Base-by-base conservation (phyloP, 306 rosid genomes). In the Oemleria cerasiformis region DNA sequence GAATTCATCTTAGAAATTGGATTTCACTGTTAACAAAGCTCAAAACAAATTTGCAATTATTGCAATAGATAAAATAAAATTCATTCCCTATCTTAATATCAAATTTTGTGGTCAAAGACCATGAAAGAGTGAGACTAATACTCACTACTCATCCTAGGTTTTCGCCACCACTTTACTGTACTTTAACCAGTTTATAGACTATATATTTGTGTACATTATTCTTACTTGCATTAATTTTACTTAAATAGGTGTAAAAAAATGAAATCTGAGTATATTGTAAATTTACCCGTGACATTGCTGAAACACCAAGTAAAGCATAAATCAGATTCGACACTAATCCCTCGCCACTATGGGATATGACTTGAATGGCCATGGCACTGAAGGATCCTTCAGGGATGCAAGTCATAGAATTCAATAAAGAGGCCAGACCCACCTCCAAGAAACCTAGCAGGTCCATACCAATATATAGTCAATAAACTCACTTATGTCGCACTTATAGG, bases 211-310 rank as follows among this genome's bases (percentile, higher is more conserved):
- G 19, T 14, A 10, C 17, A 58, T 34, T 30, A 30, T 30, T 34
- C 34, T 30, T 58, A 30, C 17, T 58, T 30, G n/a, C 42, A 30
- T 0, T 5, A 1, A 5, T 21, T 9, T 23, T 11, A 56, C 39
- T 23, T 56, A 23, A 36, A 56, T 10, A 23, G 62, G 62, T 45
- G n/a, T n/a, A 4, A 38, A 17, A 68, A 39, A 13, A 0, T 53
- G 30, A 23, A 59, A 66, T 44, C 1, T 54, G 59, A 69, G 64
- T 42, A 75, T 49, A 34, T 45, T 13, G 41, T 62, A 43, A 49
- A 56, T 77, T 84, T 83, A 88, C 98, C 87, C 98, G 90, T 34
- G 98, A 93, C 97, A 93, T 93, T 71, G 98, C 98, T 65, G 98
- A 93, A 71, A 93, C 96, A 68, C 98, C 98, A 1, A 93, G 98